These are phyloP conservation scores for Oldenlandia corymbosa DNA, from an alignment of 257 asterid genomes.

Conservation along the genomic window DNA sequence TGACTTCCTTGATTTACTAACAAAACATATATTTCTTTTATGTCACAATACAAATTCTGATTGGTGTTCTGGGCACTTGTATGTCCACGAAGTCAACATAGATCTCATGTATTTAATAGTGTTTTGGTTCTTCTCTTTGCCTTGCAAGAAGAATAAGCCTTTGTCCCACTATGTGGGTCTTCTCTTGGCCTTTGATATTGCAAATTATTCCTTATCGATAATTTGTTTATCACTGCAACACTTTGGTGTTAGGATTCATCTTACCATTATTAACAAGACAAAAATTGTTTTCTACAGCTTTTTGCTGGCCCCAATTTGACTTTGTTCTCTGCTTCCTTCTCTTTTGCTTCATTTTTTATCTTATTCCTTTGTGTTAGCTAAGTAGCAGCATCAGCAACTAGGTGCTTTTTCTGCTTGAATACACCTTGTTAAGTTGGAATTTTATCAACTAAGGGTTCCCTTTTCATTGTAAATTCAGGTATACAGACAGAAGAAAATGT, in stretches of 20 bases:
- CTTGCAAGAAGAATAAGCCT: too few relatives aligned
- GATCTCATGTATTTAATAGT: not conserved
- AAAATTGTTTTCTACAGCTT: not conserved
- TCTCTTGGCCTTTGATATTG: too few relatives aligned
- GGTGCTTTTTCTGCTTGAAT: slow-evolving; percentile 1
- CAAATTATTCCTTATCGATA: not conserved
- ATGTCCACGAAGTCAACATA: not conserved
- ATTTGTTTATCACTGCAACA: not conserved
- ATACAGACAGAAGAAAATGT: slow-evolving; percentile 78
- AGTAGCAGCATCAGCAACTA: not conserved
- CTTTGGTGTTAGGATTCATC: not conserved
- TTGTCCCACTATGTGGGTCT: too few relatives aligned
- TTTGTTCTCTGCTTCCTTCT: not conserved
- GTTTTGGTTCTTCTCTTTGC: not conserved
- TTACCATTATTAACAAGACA: not conserved
- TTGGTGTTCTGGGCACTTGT: not conserved
- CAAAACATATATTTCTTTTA: too few relatives aligned
- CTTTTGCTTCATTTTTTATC: not conserved
- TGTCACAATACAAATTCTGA: not conserved
- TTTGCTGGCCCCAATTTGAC: not conserved
- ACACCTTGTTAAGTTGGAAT: not conserved
- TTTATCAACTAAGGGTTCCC: not conserved
- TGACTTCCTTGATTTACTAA: not conserved
- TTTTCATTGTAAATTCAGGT: slow-evolving; percentile 39
- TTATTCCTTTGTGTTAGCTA: not conserved